Evolutionary conservation across 2,329 filamentous ascomycete species (phyloP).

Genomic region (Plenodomus tracheiphilus): DNA sequence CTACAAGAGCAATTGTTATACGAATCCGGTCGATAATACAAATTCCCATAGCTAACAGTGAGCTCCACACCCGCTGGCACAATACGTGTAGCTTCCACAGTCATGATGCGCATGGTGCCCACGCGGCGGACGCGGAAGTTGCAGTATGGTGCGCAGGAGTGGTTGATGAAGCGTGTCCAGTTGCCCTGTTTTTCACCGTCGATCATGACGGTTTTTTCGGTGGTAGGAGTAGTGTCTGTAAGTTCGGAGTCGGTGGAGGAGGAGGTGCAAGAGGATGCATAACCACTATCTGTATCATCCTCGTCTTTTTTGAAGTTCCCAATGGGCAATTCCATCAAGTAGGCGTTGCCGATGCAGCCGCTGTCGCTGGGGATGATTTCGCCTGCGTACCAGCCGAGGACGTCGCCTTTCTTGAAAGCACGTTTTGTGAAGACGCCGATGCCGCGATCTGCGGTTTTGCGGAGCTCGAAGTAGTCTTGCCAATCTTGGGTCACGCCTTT

Average conservation of each 20-base stretch:
- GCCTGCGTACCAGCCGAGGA: slow-evolving; percentile 21
- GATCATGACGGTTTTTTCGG: slow-evolving; percentile 4
- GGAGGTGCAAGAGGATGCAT: too few species aligned
- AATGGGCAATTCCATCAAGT: slow-evolving; percentile 21
- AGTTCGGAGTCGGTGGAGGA: too few species aligned
- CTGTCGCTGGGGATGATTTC: slow-evolving; percentile 4
- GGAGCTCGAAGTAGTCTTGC: slow-evolving; percentile 16
- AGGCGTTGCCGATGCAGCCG: slow-evolving; percentile 1
- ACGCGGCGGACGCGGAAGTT: slow-evolving; percentile 10
- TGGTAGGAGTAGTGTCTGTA: background rate
- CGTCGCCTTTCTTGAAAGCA: slow-evolving; percentile 6
- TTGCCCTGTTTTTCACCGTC: slow-evolving; percentile 12
- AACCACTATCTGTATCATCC: background rate
- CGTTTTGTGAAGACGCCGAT: slow-evolving; percentile 15
- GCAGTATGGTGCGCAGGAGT: slow-evolving; percentile 12
- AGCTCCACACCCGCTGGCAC: slow-evolving; percentile 13
- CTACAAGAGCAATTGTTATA: slow-evolving; percentile 13
- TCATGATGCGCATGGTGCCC: slow-evolving; percentile 15
- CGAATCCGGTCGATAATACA: slow-evolving; percentile 14
- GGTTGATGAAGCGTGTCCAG: slow-evolving; percentile 25
- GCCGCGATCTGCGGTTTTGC: slow-evolving; percentile 12
- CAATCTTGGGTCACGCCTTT: slow-evolving; percentile 6
- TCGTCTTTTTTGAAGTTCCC: background rate
- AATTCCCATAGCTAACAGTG: slow-evolving; percentile 16
- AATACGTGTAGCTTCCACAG: slow-evolving; percentile 7